Conservation (phyloP, 371 early-diverging fungal species). For the Lichtheimia corymbifera region DNA sequence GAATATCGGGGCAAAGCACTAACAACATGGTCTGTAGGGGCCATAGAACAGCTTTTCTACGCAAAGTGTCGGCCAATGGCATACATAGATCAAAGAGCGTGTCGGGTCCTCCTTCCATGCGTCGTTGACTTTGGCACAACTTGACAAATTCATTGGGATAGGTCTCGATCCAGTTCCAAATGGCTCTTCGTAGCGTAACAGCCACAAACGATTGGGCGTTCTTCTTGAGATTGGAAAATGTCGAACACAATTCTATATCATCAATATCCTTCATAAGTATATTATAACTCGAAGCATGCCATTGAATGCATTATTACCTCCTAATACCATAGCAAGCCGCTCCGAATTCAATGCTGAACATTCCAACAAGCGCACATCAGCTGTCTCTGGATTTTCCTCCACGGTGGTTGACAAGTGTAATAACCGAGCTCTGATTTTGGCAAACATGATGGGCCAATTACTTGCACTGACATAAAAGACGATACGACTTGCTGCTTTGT, state of each 20-base stretch:
- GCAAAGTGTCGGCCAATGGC: slow-evolving; percentile 63
- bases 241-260: slow-evolving; percentile 58
- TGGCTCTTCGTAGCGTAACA: slow-evolving; percentile 68
- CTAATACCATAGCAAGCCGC: slow-evolving; percentile 28
- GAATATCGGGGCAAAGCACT: slow-evolving; percentile 74
- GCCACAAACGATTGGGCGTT: slow-evolving; percentile 69
- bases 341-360: slow-evolving; percentile 28
- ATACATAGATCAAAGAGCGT: slow-evolving; percentile 75
- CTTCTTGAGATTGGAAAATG: slow-evolving; percentile 66
- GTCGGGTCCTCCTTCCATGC: slow-evolving; percentile 76
- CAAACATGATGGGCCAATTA: slow-evolving; percentile 78
- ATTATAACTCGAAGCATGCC: not conserved
- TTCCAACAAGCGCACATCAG: slow-evolving; percentile 36
- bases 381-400: slow-evolving; percentile 24
- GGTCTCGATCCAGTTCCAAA: slow-evolving; percentile 88
- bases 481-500: slow-evolving; percentile 66
- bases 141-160: slow-evolving; percentile 74
- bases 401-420: slow-evolving; percentile 24
- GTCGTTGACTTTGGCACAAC: slow-evolving; percentile 59
- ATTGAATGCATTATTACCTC: slow-evolving; percentile 28
- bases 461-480: slow-evolving; percentile 77
- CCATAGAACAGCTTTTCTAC: slow-evolving; percentile 71
- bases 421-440: slow-evolving; percentile 48
- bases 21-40: slow-evolving; percentile 79
- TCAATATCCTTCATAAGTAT: not conserved